phyloP scores from a whole-genome alignment of 2,329 filamentous ascomycete genomes.

The Cercospora zeina region DNA sequence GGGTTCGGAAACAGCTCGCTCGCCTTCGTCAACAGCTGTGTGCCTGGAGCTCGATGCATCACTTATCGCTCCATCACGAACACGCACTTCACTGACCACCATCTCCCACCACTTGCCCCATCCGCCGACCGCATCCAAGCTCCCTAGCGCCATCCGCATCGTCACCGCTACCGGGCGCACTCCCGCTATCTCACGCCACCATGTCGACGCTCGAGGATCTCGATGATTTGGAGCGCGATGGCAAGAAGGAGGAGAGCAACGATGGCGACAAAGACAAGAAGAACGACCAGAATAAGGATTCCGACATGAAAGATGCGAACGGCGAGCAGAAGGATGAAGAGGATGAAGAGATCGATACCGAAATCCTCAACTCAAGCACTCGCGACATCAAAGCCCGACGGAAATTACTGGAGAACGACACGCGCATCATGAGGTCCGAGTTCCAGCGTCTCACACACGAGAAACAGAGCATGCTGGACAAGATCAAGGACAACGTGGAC shows the following conservation, averaged over 20 bases:
- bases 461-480: conserved; percentile 93
- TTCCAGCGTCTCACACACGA: conserved; percentile 91
- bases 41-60: conserved; percentile 6
- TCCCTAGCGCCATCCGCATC: background rate
- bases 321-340: conserved; percentile 61
- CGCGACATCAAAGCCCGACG: conserved; percentile 89
- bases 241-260: conserved; percentile 67
- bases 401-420: conserved; percentile 93
- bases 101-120: background rate
- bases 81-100: background rate
- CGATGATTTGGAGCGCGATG: conserved; percentile 80
- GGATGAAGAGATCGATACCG: conserved; percentile 74
- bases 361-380: conserved; percentile 90
- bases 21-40: conserved; percentile 14
- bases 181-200: conserved; percentile 37
- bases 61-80: conserved; percentile 6
- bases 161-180: background rate
- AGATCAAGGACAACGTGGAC: conserved; percentile 98
- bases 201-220: conserved; percentile 94
- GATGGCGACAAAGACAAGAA: conserved; percentile 59
- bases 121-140: background rate
- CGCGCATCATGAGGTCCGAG: conserved; percentile 98
- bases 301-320: conserved; percentile 82
- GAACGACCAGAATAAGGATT: conserved; percentile 63
- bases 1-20: conserved; percentile 9